Base-by-base conservation (phyloP, 495 filamentous ascomycete species). In the Astrothelium subdiscretum region DNA sequence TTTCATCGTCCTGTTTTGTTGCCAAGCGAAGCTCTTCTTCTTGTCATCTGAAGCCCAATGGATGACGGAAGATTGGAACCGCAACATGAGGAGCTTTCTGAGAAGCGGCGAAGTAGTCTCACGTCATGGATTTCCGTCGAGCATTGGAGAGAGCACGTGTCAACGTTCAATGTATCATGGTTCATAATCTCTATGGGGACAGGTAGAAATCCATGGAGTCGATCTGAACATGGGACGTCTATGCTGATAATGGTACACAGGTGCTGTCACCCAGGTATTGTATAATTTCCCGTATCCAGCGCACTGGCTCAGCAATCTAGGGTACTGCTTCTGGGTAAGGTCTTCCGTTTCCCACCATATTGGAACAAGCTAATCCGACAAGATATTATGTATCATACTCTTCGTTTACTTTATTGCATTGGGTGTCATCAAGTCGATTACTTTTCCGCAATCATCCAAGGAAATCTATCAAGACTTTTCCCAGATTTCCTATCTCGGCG, bases 241-340 rank as follows among this genome's bases (percentile, higher is more conserved):
- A 29, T 54, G 24, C 48, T 54, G 48, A 54, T 8, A 6, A 11
- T 29, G 5, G 8, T 27, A 15, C 48, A 10, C 48, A 54, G 48
- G 48, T 29, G 48, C 48, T 20, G 24, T 57, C n/a, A 31, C 52
- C 3, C 48, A 54, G 60, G 29, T 57, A 22, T 22, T 62, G 5
- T 44, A 32, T 22, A 62, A 57, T 52, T 62, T 62, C 27, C 60
- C 60, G 5, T 62, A 62, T 57, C 60, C 60, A 8, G 11, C 26
- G 18, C 31, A 32, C n/a, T 62, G 60, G 60, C 18, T 62, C n/a
- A 31, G 35, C 2, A 40, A 32, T 27, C 24, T 62, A 15, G 60
- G 43, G 22, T 62, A 62, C 29, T 57, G 43, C 48, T 62, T 62
- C 35, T 62, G 60, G 60, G 44, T 62, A 32, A 26, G 59, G 0